phyloP scores from a whole-genome alignment of 345 rosid genomes.

The Populus simonii region DNA sequence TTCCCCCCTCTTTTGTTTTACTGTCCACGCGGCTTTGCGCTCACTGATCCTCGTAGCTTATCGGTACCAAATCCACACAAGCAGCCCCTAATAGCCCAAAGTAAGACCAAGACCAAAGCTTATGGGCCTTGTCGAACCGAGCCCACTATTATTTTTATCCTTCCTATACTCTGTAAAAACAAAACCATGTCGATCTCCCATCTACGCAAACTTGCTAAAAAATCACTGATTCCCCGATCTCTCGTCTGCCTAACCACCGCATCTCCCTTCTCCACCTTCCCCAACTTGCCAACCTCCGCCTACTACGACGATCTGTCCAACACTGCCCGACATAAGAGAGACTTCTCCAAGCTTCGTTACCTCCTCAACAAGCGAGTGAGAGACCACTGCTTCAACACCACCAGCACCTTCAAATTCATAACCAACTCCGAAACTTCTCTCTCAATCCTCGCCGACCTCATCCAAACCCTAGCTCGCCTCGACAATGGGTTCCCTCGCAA shows the following conservation, averaged over 20 bases:
- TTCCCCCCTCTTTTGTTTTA: no score
- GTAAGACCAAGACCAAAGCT: no score
- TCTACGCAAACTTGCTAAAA: slow-evolving; percentile 19
- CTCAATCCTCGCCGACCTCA: slow-evolving; percentile 42
- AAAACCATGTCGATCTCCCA: slow-evolving; percentile 5
- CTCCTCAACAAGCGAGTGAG: slow-evolving; percentile 58
- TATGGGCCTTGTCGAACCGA: no score
- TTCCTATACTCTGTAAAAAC: no score
- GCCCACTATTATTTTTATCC: not conserved
- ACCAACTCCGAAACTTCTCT: slow-evolving; percentile 39
- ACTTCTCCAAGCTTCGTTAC: slow-evolving; percentile 46
- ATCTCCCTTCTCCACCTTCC: slow-evolving; percentile 28
- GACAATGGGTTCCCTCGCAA: slow-evolving; percentile 51
- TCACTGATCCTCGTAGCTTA: no score
- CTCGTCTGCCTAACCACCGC: slow-evolving; percentile 13
- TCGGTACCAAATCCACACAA: no score
- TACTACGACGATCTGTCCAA: slow-evolving; percentile 54
- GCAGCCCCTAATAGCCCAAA: no score
- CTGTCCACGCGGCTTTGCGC: no score
- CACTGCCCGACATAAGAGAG: slow-evolving; percentile 48
- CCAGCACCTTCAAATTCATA: slow-evolving; percentile 67
- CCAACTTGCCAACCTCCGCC: slow-evolving; percentile 41
- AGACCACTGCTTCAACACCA: slow-evolving; percentile 56
- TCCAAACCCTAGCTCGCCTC: slow-evolving; percentile 40
- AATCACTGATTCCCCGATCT: slow-evolving; percentile 8